These are phyloP conservation scores for Lanmaoa pseudosensibilis DNA, from an alignment of 768 basidiomycete species.

Conservation along the genomic window DNA sequence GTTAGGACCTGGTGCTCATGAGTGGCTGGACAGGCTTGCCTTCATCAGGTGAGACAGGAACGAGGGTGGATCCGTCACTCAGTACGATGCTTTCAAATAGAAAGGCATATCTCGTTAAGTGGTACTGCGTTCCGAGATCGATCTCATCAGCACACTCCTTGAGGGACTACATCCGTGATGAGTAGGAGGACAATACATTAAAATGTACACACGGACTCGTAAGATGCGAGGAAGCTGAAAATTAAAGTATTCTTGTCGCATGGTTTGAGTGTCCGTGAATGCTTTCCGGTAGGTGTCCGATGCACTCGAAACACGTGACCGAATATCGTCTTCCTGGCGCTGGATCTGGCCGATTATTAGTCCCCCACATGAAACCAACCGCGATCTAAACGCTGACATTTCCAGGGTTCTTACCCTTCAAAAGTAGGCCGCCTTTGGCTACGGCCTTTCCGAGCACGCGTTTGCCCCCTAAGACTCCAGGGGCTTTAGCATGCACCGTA, in stretches of 20 bases:
- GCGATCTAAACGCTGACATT: slow-evolving; percentile 49
- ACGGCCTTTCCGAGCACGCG: slow-evolving; percentile 89
- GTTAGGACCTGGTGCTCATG: slow-evolving; percentile 1
- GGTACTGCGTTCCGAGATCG: slow-evolving; percentile 97
- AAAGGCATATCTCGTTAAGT: slow-evolving; percentile 92
- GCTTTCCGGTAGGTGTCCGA: slow-evolving; percentile 91
- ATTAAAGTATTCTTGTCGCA: slow-evolving; percentile 97
- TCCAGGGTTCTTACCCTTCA: slow-evolving; percentile 92
- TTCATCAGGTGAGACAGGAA: slow-evolving; percentile 69
- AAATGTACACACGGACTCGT: slow-evolving; percentile 57
- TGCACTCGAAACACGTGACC: slow-evolving; percentile 77
- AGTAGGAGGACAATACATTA: not conserved
- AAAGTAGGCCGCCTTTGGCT: slow-evolving; percentile 81
- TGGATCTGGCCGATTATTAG: slow-evolving; percentile 55
- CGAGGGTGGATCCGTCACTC: slow-evolving; percentile 82
- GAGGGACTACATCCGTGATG: slow-evolving; percentile 54
- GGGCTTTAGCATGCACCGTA: slow-evolving; percentile 60
- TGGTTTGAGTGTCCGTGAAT: slow-evolving; percentile 82
- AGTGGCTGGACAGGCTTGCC: slow-evolving; percentile 41
- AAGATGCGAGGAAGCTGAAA: slow-evolving; percentile 93
- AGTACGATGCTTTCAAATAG: slow-evolving; percentile 89
- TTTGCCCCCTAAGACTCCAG: slow-evolving; percentile 64
- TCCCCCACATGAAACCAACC: slow-evolving; percentile 2
- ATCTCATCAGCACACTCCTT: slow-evolving; percentile 97
- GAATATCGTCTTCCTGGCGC: slow-evolving; percentile 92